Base-by-base conservation (phyloP, 2,329 filamentous ascomycete genomes). In the Pseudocercospora cruenta region DNA sequence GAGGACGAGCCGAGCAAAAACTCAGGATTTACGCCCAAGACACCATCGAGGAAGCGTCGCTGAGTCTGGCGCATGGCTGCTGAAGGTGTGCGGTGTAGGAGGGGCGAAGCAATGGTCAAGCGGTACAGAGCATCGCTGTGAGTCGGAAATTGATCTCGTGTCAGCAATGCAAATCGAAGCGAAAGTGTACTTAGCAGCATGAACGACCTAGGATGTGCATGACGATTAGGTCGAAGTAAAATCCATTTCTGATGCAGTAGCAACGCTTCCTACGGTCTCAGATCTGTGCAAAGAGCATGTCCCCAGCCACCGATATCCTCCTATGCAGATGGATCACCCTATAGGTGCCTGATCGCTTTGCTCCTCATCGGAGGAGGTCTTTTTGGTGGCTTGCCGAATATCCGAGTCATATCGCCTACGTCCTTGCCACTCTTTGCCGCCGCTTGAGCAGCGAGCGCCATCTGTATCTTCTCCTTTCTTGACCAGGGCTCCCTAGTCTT, bases 401-500 rank as follows among this genome's bases (percentile, higher is more conserved):
- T 12, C 3, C 19, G 4, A 51, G 14, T 51, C 19, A 12, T 16
- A 26, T 51, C 47, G 19, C 47, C 47, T 19, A 24, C 5, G 39
- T 19, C n/a, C 39, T 19, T 43, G 39, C 39, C 39, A 43, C 19
- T 16, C 39, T 43, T 43, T 31, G 28, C 28, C 39, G 39, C 39
- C 16, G 39, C 39, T 43, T 43, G 55, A 22, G 19, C n/a, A 4
- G 28, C 22, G 31, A 19, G 31, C 19, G 26, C 36, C 39, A 62
- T 63, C 16, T 63, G 57, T 43, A 28, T 65, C 61, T 61, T 55
- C 47, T 62, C 60, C 19, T 26, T 60, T 33, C 16, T n/a, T 12
- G 57, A 62, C 65, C 66, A 69, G 24, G 24, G 26, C n/a, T 60
- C 58, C n/a, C 54, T 63, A 39, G 36, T 33, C 24, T 33, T 24